Evolutionary conservation across 2,329 filamentous ascomycete genomes (phyloP).

Genomic region (Aspergillus sp.): DNA sequence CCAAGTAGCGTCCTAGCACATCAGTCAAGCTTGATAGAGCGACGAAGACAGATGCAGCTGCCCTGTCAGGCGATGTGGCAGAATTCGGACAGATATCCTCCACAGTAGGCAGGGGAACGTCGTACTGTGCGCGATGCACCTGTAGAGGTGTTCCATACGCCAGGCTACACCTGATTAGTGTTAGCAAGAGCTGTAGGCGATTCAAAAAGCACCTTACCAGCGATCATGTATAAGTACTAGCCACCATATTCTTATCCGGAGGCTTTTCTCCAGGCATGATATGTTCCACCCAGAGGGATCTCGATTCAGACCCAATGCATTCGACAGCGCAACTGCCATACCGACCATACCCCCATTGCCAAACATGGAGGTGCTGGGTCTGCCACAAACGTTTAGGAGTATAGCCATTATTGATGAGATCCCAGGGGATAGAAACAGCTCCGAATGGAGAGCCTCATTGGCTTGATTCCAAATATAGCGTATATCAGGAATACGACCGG

Average conservation of each 20-base stretch:
- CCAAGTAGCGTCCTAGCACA: slow-evolving; percentile 39
- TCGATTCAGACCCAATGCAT: slow-evolving; percentile 57
- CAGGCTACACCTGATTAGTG: slow-evolving; percentile 47
- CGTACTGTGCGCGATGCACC: slow-evolving; percentile 47
- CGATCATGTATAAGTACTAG: slow-evolving; percentile 55
- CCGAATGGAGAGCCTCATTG: slow-evolving; percentile 55
- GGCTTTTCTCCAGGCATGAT: slow-evolving; percentile 50
- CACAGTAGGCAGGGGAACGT: slow-evolving; percentile 48
- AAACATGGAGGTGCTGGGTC: slow-evolving; percentile 56
- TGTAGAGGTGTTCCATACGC: slow-evolving; percentile 56
- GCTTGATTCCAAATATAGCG: slow-evolving; percentile 61
- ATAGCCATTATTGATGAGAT: slow-evolving; percentile 56
- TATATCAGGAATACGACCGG: slow-evolving; percentile 48
- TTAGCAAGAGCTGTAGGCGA: slow-evolving; percentile 1
- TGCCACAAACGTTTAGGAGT: slow-evolving; percentile 55
- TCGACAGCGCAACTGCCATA: slow-evolving; percentile 52
- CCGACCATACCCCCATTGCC: slow-evolving; percentile 56
- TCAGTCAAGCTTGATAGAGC: slow-evolving; percentile 49
- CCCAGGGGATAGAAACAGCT: slow-evolving; percentile 54
- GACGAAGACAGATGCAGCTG: slow-evolving; percentile 44
- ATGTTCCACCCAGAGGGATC: slow-evolving; percentile 56
- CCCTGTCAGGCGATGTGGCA: slow-evolving; percentile 15
- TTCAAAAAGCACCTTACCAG: slow-evolving; percentile 43
- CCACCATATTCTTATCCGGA: slow-evolving; percentile 60
- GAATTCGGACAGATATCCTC: slow-evolving; percentile 32